Percentiles rank a stretch among this genome's conserved stretches.
Evolutionary conservation across 805 yeast genomes (phyloP).

Genomic region (Blastobotrys robertii): DNA sequence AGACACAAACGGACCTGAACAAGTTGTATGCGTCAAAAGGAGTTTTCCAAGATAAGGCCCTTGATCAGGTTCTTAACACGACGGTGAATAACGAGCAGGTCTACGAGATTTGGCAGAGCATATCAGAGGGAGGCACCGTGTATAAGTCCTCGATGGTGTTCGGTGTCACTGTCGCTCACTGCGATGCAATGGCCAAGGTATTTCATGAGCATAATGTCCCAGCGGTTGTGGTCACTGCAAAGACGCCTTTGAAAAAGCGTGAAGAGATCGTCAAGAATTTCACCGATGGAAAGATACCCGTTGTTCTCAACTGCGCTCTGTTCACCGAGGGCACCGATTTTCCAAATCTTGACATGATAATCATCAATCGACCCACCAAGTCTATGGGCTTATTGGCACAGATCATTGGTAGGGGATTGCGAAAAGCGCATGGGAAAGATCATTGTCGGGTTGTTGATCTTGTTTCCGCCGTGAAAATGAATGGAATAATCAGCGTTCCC

Average conservation of each 20-base stretch:
- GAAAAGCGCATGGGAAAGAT: slow-evolving; percentile 51
- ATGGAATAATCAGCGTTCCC: slow-evolving; percentile 42
- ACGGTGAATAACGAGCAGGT: slow-evolving; percentile 46
- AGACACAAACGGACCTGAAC: slow-evolving; percentile 36
- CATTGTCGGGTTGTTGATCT: slow-evolving; percentile 71
- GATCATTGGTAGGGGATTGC: slow-evolving; percentile 85
- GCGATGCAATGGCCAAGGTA: slow-evolving; percentile 39
- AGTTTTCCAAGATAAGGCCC: slow-evolving; percentile 45
- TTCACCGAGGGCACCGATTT: slow-evolving; percentile 94
- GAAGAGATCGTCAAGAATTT: slow-evolving; percentile 46
- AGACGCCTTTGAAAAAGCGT: slow-evolving; percentile 46
- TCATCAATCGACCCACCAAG: slow-evolving; percentile 71
- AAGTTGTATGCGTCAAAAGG: slow-evolving; percentile 29
- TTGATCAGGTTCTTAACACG: slow-evolving; percentile 49
- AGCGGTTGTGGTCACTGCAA: slow-evolving; percentile 64
- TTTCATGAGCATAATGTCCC: slow-evolving; percentile 50
- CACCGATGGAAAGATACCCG: slow-evolving; percentile 52
- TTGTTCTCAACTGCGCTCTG: slow-evolving; percentile 78
- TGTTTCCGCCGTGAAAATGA: slow-evolving; percentile 43
- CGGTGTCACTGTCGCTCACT: slow-evolving; percentile 66
- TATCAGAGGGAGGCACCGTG: slow-evolving; percentile 24
- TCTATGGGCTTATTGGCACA: slow-evolving; percentile 66
- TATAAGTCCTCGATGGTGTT: slow-evolving; percentile 64
- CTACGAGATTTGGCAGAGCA: slow-evolving; percentile 40
- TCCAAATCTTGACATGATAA: slow-evolving; percentile 74